Percentiles rank a stretch among this genome's conserved stretches.
Evolutionary conservation across 805 yeast genomes (phyloP).

Genomic region (Kuraishia floccosa): DNA sequence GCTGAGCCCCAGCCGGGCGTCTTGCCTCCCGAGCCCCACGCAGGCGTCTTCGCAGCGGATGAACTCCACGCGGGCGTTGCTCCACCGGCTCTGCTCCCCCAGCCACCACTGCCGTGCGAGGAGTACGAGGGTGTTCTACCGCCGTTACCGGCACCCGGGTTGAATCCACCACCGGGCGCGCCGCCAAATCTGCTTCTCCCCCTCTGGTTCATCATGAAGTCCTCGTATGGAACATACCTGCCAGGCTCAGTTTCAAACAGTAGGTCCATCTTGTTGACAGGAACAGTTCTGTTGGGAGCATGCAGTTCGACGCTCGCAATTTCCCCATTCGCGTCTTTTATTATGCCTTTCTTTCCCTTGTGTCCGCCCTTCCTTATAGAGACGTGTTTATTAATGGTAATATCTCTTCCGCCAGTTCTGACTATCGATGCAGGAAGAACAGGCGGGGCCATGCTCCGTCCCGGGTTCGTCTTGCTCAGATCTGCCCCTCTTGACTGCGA

Average conservation of each 20-base stretch:
- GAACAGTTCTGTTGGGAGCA: constrained; percentile 80
- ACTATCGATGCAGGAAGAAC: constrained; percentile 37
- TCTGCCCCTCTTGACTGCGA: constrained; percentile 18
- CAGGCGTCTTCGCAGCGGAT: constrained; percentile 15
- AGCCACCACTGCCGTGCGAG: constrained; percentile 15
- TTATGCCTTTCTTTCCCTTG: constrained; percentile 89
- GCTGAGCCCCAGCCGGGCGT: constrained; percentile 42
- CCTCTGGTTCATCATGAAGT: constrained; percentile 40
- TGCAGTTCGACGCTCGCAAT: constrained; percentile 90
- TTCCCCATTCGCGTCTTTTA: constrained; percentile 87
- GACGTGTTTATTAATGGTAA: constrained; percentile 73
- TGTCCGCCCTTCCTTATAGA: constrained; percentile 85
- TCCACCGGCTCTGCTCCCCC: constrained; percentile 23
- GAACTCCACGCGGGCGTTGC: constrained; percentile 43
- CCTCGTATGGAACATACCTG: constrained; percentile 65
- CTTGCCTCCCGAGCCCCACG: constrained; percentile 21
- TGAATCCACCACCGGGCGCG: constrained; percentile 9
- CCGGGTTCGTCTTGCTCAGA: constrained; percentile 81
- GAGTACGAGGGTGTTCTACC: constrained; percentile 25
- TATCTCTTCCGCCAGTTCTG: constrained; percentile 64
- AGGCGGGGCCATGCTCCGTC: constrained; percentile 40
- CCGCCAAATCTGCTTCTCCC: constrained; percentile 22
- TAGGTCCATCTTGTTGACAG: constrained; percentile 70
- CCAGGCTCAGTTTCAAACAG: constrained; percentile 61
- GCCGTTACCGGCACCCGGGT: constrained; percentile 23